Evolutionary conservation across 805 yeast species (phyloP), one percentile per base, ranked within the genome.

Genomic region (Alloascoidea africana): DNA sequence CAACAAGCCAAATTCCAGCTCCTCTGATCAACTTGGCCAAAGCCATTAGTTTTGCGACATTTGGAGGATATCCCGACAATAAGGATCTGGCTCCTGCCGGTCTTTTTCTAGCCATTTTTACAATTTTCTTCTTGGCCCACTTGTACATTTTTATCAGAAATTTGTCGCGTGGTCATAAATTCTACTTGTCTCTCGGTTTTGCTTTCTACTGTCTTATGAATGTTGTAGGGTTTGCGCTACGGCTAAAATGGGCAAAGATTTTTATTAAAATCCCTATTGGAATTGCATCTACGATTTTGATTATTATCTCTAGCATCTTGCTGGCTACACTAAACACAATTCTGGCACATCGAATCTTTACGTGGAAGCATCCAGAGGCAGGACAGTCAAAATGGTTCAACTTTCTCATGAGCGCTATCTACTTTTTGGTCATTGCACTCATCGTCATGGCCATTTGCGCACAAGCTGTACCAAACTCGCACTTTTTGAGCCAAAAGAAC

Each of bases 301-400:
- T 69, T 17, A 65, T 73, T 44, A 57, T 75, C 5, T 74, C 85
- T 3, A 65, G 73, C 14, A 68, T 76, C n/a, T 50, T 73, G 17
- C 50, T 79, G 34, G 70, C 73, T 19, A 65, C 78, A 2, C 62
- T 73, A 48, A 76, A 75, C 49, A 61, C 77, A 53, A 67, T 77
- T 16, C 56, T 80, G 38, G 83, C 83, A 3, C 86, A 78, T 52
- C 68, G 89, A 51, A 59, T 79, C 16, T 76, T 77, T 55, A 76
- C 84, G 4, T 77, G 85, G 82, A 63, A 77, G 52, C 87, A 80
- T 50, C 87, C 89, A 4, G 74, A 70, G 37, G 66, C 74, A 6
- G 87, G 86, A 32, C 63, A 71, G 15, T 53, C 66, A 33, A 58
- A 53, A 39, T 41, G 59, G 27, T 72, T 79, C 47, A 70, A 76